Evolutionary conservation across 2,329 filamentous ascomycete genomes (phyloP).

Genomic region (Cladosporium austrohemisphaericum): DNA sequence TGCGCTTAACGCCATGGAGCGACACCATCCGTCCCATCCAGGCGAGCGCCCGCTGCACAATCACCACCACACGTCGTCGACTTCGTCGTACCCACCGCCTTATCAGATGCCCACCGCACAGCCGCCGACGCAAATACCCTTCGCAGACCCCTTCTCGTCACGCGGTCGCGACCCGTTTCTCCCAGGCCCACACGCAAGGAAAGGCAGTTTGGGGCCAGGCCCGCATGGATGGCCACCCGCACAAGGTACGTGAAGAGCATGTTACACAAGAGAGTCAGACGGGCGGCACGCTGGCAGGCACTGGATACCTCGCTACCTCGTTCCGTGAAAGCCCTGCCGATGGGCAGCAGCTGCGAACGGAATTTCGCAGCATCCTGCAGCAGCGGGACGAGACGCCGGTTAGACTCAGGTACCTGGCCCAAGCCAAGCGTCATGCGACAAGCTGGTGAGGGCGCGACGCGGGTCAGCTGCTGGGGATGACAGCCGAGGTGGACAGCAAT

Average conservation of each 20-base stretch:
- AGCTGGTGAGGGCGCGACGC: neutral
- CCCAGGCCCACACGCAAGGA: conserved; percentile 36
- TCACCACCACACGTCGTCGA: conserved; percentile 24
- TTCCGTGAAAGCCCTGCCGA: neutral
- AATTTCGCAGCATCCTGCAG: conserved; percentile 12
- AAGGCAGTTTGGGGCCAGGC: conserved; percentile 23
- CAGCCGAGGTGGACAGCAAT: no score
- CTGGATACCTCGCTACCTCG: neutral
- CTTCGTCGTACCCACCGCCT: conserved; percentile 35
- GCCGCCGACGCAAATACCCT: conserved; percentile 43
- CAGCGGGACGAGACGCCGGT: conserved; percentile 12
- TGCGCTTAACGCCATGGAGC: conserved; percentile 22
- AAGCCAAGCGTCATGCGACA: conserved; percentile 13
- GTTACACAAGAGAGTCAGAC: conserved; percentile 10
- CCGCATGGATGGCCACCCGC: conserved; percentile 8
- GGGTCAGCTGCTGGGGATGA: conserved; percentile 2
- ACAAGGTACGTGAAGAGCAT: conserved; percentile 14
- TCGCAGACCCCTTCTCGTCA: conserved; percentile 43
- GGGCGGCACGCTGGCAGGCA: neutral
- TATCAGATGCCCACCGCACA: conserved; percentile 32
- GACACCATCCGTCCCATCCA: conserved; percentile 33
- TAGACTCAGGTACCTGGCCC: conserved; percentile 15
- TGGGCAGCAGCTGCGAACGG: conserved; percentile 8
- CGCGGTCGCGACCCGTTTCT: conserved; percentile 46
- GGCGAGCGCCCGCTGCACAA: conserved; percentile 38